Conservation (phyloP, 345 rosid genomes). For the Trapa incisa region DNA sequence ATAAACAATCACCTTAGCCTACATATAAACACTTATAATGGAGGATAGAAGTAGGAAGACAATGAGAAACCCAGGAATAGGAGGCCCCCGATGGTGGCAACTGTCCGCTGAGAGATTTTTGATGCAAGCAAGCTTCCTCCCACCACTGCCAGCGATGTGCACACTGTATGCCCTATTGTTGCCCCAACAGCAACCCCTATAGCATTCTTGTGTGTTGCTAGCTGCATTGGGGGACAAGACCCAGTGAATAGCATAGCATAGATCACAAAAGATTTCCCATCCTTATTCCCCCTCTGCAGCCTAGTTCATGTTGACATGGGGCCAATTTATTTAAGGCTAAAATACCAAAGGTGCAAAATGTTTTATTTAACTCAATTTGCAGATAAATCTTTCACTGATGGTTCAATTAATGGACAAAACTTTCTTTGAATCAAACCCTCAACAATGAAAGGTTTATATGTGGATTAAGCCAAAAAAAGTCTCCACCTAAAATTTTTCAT, state of each 20-base stretch:
- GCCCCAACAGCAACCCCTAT: conserved; percentile 94
- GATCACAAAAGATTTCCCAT: not conserved
- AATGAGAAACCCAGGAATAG: conserved; percentile 87
- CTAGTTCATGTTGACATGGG: too few species aligned
- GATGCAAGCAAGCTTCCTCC: conserved; percentile 99
- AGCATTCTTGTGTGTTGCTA: conserved; percentile 93
- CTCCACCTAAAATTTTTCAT: too few species aligned
- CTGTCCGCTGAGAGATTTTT: conserved; percentile 87
- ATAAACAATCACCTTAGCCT: conserved; percentile 17
- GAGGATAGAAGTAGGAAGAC: conserved; percentile 94
- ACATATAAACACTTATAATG: conserved; percentile 29
- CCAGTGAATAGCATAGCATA: not conserved
- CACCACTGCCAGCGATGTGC: conserved; percentile 88
- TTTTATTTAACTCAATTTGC: too few species aligned
- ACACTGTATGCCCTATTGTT: conserved; percentile 65
- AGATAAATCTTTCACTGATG: too few species aligned
- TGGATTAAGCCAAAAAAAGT: too few species aligned
- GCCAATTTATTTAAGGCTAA: too few species aligned
- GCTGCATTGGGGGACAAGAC: conserved; percentile 29
- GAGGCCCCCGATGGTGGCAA: conserved; percentile 82
- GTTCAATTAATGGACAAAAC: too few species aligned
- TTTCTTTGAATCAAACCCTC: too few species aligned
- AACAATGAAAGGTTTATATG: too few species aligned
- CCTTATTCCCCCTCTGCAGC: too few species aligned
- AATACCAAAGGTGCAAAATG: too few species aligned